Conservation (phyloP, 768 basidiomycete genomes). For the Calocybe indica region DNA sequence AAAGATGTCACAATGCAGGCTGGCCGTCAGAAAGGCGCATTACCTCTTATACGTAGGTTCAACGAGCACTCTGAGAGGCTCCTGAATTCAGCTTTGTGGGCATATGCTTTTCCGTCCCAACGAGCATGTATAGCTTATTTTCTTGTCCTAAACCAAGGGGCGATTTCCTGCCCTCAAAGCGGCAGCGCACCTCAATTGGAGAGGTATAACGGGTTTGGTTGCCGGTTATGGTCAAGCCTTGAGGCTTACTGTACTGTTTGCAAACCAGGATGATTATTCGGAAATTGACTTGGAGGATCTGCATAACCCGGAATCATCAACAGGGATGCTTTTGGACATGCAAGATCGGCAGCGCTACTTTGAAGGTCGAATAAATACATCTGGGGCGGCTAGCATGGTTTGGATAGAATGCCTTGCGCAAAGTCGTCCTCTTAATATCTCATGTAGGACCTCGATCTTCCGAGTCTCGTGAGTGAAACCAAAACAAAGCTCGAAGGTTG, state of each 20-base stretch:
- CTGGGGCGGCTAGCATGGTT: slow-evolving; percentile 24
- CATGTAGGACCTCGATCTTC: slow-evolving; percentile 34
- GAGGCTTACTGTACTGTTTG: background rate
- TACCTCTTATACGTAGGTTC: slow-evolving; percentile 94
- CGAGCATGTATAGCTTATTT: background rate
- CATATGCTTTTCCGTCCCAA: slow-evolving; percentile 1
- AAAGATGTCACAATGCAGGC: slow-evolving; percentile 95
- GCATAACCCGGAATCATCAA: slow-evolving; percentile 56
- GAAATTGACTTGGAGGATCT: slow-evolving; percentile 86
- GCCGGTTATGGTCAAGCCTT: background rate
- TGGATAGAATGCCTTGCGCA: slow-evolving; percentile 8
- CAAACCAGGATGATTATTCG: slow-evolving; percentile 27
- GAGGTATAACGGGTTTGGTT: slow-evolving; percentile 28
- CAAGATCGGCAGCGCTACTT: slow-evolving; percentile 81
- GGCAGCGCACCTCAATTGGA: slow-evolving; percentile 40
- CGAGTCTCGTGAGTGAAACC: slow-evolving; percentile 39
- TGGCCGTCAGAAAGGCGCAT: slow-evolving; percentile 77
- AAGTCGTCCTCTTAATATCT: background rate
- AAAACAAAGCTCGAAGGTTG: slow-evolving; percentile 46
- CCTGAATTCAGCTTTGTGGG: slow-evolving; percentile 71
- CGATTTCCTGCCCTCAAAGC: slow-evolving; percentile 53
- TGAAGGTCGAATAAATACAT: slow-evolving; percentile 49
- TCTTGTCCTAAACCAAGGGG: slow-evolving; percentile 31
- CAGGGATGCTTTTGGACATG: slow-evolving; percentile 81
- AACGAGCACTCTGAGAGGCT: slow-evolving; percentile 95